Conservation (phyloP, 192 early-diverging fungal genomes). For the Lobosporangium transversale region DNA sequence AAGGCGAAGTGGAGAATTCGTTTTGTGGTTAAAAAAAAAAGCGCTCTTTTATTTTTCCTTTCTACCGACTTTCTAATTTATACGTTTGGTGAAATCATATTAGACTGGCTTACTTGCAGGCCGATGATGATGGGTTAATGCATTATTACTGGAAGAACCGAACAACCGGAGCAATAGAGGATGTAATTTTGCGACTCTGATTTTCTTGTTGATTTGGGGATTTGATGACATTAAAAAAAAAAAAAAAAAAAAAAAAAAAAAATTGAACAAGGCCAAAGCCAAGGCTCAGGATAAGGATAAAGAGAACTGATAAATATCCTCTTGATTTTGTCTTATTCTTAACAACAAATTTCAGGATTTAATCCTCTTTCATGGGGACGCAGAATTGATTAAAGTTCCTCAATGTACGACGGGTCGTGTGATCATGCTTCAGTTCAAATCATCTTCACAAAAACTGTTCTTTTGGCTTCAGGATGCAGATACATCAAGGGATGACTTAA, state of each 20-base stretch:
- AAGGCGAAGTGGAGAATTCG: not conserved
- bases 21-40: too few relatives aligned
- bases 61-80: not conserved
- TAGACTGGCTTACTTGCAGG: slow-evolving; percentile 69
- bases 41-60: not conserved
- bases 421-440: slow-evolving; percentile 82
- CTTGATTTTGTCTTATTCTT: too few relatives aligned
- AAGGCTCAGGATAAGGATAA: too few relatives aligned
- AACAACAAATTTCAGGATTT: slow-evolving; percentile 68
- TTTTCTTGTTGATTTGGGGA: not conserved
- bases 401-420: slow-evolving; percentile 77
- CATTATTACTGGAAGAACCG: slow-evolving; percentile 87
- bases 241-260: too few relatives aligned
- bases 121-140: slow-evolving; percentile 73
- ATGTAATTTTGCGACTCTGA: slow-evolving; percentile 8
- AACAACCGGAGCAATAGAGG: slow-evolving; percentile 47
- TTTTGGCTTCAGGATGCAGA: slow-evolving; percentile 86
- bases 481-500: slow-evolving; percentile 65
- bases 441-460: slow-evolving; percentile 81
- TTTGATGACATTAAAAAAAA: too few relatives aligned
- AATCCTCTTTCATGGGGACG: slow-evolving; percentile 85
- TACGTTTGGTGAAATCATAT: not conserved
- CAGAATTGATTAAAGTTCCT: slow-evolving; percentile 64
- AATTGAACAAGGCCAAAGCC: too few relatives aligned
- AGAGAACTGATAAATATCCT: too few relatives aligned